phyloP scores from a whole-genome alignment of 495 filamentous ascomycete genomes.

The Rhizodiscina lignyota region DNA sequence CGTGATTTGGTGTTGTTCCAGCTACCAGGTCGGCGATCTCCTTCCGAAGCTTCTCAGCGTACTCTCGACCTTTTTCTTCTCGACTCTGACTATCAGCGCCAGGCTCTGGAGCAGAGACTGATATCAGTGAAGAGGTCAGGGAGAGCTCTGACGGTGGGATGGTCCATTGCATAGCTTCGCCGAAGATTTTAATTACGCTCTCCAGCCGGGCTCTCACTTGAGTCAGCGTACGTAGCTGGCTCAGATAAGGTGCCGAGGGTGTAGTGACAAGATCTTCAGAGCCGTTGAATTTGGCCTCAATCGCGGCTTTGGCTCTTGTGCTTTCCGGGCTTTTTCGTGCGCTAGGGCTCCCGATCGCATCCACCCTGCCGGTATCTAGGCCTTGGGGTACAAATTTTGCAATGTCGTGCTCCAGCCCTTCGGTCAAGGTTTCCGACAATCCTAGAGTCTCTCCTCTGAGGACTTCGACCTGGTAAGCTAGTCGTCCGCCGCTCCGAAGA shows the following conservation, averaged over 20 bases:
- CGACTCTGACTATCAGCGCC: conserved; percentile 41
- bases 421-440: conserved; percentile 59
- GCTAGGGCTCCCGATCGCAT: neutral
- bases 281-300: neutral
- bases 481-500: conserved; percentile 61
- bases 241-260: conserved; percentile 41
- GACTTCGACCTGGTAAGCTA: conserved; percentile 92
- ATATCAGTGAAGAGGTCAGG: conserved; percentile 54
- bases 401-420: conserved; percentile 52
- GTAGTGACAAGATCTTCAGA: neutral
- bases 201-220: conserved; percentile 70
- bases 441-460: conserved; percentile 70
- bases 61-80: conserved; percentile 66
- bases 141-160: conserved; percentile 56
- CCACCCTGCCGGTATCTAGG: conserved; percentile 7
- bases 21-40: conserved; percentile 54
- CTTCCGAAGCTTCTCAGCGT: conserved; percentile 45
- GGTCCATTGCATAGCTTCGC: conserved; percentile 84
- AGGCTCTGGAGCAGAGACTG: conserved; percentile 61
- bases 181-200: conserved; percentile 73
- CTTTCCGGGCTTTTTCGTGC: neutral
- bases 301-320: too few relatives aligned
- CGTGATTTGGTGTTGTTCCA: conserved; percentile 17
- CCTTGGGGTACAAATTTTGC: conserved; percentile 45
- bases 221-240: conserved; percentile 61